Conservation (phyloP, 108 stramenopile genomes). For the Cyclotella sp. region DNA sequence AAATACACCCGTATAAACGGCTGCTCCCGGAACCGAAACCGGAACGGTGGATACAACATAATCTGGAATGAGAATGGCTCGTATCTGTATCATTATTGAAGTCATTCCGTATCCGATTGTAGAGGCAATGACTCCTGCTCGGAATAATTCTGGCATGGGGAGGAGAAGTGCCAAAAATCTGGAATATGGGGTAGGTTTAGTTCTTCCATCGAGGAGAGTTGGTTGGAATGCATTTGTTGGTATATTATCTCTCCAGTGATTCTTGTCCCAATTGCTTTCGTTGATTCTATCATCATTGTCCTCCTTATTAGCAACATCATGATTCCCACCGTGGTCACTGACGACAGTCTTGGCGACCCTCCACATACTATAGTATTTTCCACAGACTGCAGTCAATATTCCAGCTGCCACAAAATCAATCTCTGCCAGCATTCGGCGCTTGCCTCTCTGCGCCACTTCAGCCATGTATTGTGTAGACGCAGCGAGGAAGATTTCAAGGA, state of each 20-base stretch:
- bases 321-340: not conserved
- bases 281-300: not conserved
- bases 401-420: slow-evolving; percentile 84
- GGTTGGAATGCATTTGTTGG: slow-evolving; percentile 86
- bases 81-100: slow-evolving; percentile 48
- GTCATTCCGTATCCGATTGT: slow-evolving; percentile 76
- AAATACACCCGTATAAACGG: slow-evolving; percentile 76
- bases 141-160: slow-evolving; percentile 72
- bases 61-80: slow-evolving; percentile 56
- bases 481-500: slow-evolving; percentile 70
- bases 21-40: slow-evolving; percentile 65
- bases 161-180: slow-evolving; percentile 61
- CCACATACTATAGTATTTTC: slow-evolving; percentile 78
- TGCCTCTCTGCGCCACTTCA: slow-evolving; percentile 70
- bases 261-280: not conserved
- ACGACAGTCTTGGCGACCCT: slow-evolving; percentile 65
- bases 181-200: slow-evolving; percentile 51
- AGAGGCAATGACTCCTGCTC: slow-evolving; percentile 73
- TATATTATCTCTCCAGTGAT: slow-evolving; percentile 40
- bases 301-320: not conserved
- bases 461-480: slow-evolving; percentile 75
- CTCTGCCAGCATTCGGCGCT: slow-evolving; percentile 55
- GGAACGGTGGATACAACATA: slow-evolving; percentile 57
- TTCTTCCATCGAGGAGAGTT: slow-evolving; percentile 76
- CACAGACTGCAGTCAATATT: slow-evolving; percentile 74